Conservation (phyloP, 495 filamentous ascomycete genomes). For the Penicillium egyptiacum region DNA sequence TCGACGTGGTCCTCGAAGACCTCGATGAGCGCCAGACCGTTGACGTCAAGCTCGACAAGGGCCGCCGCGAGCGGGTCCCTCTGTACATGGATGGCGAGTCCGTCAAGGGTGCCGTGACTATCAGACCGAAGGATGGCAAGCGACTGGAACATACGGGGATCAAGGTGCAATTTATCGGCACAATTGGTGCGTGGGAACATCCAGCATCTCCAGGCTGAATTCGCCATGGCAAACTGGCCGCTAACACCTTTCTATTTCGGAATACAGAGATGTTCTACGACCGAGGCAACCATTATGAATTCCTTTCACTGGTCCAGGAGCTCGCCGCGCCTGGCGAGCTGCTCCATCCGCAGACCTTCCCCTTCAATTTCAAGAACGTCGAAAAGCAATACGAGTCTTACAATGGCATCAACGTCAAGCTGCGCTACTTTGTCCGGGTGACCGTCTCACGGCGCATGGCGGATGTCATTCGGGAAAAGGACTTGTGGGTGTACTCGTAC, state of each 20-base stretch:
- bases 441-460: slow-evolving; percentile 96
- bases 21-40: slow-evolving; percentile 90
- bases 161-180: slow-evolving; percentile 99
- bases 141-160: slow-evolving; percentile 97
- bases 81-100: slow-evolving; percentile 98
- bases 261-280: slow-evolving; percentile 96
- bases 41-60: slow-evolving; percentile 98
- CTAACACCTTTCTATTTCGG: not conserved
- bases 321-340: slow-evolving; percentile 95
- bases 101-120: slow-evolving; percentile 91
- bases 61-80: slow-evolving; percentile 90
- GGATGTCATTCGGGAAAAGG: slow-evolving; percentile 97
- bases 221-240: not conserved
- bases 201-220: not conserved
- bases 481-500: slow-evolving; percentile 99
- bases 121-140: slow-evolving; percentile 97
- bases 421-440: slow-evolving; percentile 97
- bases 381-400: slow-evolving; percentile 99
- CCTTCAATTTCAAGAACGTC: slow-evolving; percentile 99
- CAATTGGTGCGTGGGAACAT: slow-evolving; percentile 67
- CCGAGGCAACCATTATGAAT: slow-evolving; percentile 98
- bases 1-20: slow-evolving; percentile 96
- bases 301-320: slow-evolving; percentile 93
- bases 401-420: slow-evolving; percentile 98
- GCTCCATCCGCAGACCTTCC: slow-evolving; percentile 96